Percentiles rank a stretch among this genome's conserved stretches.
Conservation (phyloP, 2,329 filamentous ascomycete species). For the Aspergillus sp. region DNA sequence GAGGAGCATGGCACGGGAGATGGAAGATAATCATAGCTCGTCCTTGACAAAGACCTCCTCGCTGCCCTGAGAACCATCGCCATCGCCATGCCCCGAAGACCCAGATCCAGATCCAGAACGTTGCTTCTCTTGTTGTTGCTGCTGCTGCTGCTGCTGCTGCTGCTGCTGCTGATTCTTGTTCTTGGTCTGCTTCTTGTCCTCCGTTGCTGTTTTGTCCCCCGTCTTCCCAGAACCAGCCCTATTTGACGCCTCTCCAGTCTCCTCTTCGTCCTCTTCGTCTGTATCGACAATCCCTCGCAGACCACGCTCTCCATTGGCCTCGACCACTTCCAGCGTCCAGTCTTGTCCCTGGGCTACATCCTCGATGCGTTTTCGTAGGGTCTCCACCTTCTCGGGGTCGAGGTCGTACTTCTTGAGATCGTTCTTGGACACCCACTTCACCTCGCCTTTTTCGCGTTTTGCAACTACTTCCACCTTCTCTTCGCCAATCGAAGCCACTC, state of each 20-base stretch:
- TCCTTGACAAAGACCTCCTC: conserved; percentile 35
- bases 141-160: conserved; percentile 4
- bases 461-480: conserved; percentile 43
- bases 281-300: conserved; percentile 62
- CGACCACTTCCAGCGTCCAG: conserved; percentile 75
- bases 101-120: background rate
- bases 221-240: background rate
- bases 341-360: conserved; percentile 60
- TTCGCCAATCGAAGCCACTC: conserved; percentile 46
- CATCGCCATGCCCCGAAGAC: no score
- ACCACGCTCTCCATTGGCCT: conserved; percentile 57
- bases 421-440: conserved; percentile 54
- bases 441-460: conserved; percentile 52
- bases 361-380: conserved; percentile 60
- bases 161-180: conserved; percentile 8
- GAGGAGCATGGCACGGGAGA: background rate
- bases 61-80: conserved; percentile 16
- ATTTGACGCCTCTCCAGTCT: background rate
- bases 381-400: conserved; percentile 58
- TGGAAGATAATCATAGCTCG: conserved; percentile 21
- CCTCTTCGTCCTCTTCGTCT: conserved; percentile 44
- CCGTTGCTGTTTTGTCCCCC: background rate
- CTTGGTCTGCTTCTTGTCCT: background rate
- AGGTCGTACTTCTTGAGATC: conserved; percentile 63
- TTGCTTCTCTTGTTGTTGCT: conserved; percentile 8